A percentile compares a stretch with the other conserved stretches of the same genome.
Evolutionary conservation across 768 basidiomycete species (phyloP).

Genomic region (Hebeloma cylindrosporum): DNA sequence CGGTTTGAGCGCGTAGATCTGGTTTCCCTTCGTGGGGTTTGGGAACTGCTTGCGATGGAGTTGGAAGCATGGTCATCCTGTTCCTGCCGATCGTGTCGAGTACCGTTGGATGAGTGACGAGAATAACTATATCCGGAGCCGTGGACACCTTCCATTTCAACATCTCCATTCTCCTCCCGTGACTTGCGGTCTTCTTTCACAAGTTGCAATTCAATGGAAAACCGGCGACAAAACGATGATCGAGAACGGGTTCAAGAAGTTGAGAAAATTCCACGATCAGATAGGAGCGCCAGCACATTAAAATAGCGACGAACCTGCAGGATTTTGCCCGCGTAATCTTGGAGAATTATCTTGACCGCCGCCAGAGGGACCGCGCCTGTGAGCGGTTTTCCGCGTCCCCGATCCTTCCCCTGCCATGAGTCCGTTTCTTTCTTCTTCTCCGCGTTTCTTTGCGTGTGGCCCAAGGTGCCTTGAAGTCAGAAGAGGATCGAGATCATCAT

Average conservation of each 20-base stretch:
- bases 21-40: conserved; percentile 9
- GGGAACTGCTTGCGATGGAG: not conserved
- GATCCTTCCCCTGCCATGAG: too few species aligned
- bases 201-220: too few species aligned
- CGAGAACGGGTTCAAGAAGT: too few species aligned
- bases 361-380: too few species aligned
- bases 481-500: conserved; percentile 50
- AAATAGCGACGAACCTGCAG: too few species aligned
- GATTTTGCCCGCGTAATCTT: too few species aligned
- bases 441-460: conserved; percentile 42
- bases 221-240: too few species aligned
- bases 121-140: conserved; percentile 2
- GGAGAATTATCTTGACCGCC: too few species aligned
- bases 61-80: not conserved
- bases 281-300: too few species aligned
- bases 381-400: too few species aligned
- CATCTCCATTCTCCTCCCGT: not conserved
- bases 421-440: conserved; percentile 40
- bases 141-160: conserved; percentile 6
- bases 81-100: not conserved
- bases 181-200: too few species aligned
- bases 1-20: conserved; percentile 7
- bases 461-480: conserved; percentile 45
- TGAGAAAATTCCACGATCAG: too few species aligned
- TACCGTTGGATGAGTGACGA: not conserved